These are phyloP conservation scores for Trypanosoma congolense DNA, from an alignment of 208 protist genomes.

Conservation along the genomic window DNA sequence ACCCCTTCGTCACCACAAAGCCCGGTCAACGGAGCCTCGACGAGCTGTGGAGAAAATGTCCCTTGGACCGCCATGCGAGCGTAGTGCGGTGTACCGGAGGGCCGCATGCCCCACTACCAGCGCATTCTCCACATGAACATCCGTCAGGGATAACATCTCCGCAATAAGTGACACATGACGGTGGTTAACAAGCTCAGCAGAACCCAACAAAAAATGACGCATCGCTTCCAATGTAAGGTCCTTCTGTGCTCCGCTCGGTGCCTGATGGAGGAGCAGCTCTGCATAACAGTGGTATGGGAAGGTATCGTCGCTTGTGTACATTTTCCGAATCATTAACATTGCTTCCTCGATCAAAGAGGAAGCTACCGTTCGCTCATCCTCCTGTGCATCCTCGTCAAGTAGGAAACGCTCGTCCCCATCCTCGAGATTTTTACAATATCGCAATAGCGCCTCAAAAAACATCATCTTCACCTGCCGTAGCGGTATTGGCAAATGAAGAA, in stretches of 20 bases:
- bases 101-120: constrained; percentile 37
- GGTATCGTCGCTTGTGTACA: constrained; percentile 23
- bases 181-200: constrained; percentile 25
- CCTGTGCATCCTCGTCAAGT: constrained; percentile 46
- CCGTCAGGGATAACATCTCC: constrained; percentile 35
- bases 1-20: neutral
- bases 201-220: constrained; percentile 35
- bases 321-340: constrained; percentile 15
- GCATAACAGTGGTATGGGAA: constrained; percentile 26
- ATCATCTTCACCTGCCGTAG: constrained; percentile 47
- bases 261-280: constrained; percentile 46
- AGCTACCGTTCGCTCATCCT: constrained; percentile 15
- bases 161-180: constrained; percentile 24
- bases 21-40: neutral
- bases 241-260: constrained; percentile 20
- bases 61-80: neutral
- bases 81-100: constrained; percentile 37
- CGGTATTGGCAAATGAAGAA: constrained; percentile 59
- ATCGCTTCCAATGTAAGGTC: constrained; percentile 42
- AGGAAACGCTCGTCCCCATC: constrained; percentile 25
- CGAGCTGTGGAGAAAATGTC: neutral
- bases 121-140: constrained; percentile 49
- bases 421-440: constrained; percentile 14
- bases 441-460: constrained; percentile 36
- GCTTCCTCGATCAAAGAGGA: constrained; percentile 10